Evolutionary conservation across 495 filamentous ascomycete genomes (phyloP).

Genomic region (Neurospora sp.): DNA sequence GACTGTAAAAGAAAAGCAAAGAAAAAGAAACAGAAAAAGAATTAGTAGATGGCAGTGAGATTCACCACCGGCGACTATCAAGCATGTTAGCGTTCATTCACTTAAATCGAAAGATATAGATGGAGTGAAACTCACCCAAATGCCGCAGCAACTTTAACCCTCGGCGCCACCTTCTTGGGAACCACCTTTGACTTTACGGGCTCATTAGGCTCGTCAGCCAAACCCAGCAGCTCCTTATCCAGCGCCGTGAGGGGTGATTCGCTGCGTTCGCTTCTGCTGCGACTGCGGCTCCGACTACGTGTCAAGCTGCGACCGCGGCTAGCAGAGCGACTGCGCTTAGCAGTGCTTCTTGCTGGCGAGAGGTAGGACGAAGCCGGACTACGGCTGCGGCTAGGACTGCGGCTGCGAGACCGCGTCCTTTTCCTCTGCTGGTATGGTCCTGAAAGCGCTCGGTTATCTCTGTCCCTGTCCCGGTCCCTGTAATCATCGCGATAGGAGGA

Average conservation of each 20-base stretch:
- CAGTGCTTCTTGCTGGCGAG: background rate
- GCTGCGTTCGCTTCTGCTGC: constrained; percentile 7
- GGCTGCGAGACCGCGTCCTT: background rate
- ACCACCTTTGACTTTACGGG: background rate
- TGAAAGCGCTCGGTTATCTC: constrained; percentile 6
- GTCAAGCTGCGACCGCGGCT: background rate
- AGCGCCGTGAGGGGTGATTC: constrained; percentile 17
- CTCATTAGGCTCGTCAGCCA: constrained; percentile 9
- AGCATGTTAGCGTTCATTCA: background rate
- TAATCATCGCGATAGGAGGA: constrained; percentile 9
- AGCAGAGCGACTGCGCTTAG: background rate
- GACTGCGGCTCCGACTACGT: constrained; percentile 1
- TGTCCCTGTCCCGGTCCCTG: constrained; percentile 3
- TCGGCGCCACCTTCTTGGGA: constrained; percentile 5
- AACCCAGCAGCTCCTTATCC: constrained; percentile 16
- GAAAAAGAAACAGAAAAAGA: background rate
- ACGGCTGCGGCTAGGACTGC: background rate
- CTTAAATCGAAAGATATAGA: background rate
- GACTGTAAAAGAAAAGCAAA: background rate
- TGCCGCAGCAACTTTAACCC: constrained; percentile 18
- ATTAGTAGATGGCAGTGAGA: background rate
- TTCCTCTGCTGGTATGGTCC: constrained; percentile 2
- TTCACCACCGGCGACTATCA: background rate
- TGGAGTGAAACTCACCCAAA: constrained; percentile 11
- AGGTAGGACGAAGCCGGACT: background rate